These are phyloP conservation scores for Termitomyces sp. DNA, from an alignment of 768 basidiomycete species.

Conservation along the genomic window DNA sequence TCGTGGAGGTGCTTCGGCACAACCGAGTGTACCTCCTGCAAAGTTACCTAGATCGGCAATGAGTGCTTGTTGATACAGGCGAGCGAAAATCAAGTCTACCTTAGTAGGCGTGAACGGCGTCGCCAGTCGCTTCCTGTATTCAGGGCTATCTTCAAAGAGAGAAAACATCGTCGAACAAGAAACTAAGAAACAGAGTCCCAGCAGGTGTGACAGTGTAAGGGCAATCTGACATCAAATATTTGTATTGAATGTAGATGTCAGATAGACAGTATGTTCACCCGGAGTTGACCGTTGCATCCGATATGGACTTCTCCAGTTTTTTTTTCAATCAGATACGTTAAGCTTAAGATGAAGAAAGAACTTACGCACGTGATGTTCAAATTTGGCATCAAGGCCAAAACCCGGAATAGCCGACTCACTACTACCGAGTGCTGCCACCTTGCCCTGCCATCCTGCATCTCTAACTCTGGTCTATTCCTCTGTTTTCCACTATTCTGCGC, in stretches of 20 bases:
- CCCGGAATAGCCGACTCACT: too few relatives aligned
- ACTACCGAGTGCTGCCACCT: neutral
- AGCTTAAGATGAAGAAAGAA: too few relatives aligned
- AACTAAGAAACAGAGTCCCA: too few relatives aligned
- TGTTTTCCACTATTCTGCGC: neutral
- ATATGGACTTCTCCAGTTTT: too few relatives aligned
- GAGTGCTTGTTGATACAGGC: neutral
- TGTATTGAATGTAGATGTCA: too few relatives aligned
- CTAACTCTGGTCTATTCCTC: neutral
- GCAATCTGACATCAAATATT: neutral
- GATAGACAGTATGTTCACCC: too few relatives aligned
- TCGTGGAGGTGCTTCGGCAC: constrained; percentile 31
- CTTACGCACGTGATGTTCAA: neutral
- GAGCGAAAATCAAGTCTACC: neutral
- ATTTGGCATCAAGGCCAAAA: neutral
- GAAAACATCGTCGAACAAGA: neutral
- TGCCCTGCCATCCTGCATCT: neutral
- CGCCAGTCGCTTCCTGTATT: neutral
- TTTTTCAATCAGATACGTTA: too few relatives aligned
- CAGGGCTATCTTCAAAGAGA: neutral
- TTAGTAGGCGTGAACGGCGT: neutral
- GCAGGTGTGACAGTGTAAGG: neutral
- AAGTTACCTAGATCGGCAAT: constrained; percentile 34
- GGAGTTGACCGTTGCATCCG: too few relatives aligned
- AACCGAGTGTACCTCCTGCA: constrained; percentile 47